phyloP scores from a whole-genome alignment of 176 grass and related monocot genomes.

The Aegilops sharonensis region DNA sequence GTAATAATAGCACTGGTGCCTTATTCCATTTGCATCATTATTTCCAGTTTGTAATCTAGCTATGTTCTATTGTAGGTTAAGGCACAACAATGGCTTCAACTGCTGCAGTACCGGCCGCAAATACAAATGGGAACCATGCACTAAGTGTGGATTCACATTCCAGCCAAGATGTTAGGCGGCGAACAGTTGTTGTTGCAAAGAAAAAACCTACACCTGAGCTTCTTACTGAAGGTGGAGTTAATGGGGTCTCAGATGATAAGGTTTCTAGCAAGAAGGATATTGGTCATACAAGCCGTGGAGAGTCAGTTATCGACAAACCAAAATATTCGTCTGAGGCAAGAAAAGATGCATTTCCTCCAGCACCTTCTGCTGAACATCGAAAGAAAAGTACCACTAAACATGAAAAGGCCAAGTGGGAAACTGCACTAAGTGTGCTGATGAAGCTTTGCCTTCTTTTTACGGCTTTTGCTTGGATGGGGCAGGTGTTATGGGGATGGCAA shows the following conservation, averaged over 20 bases:
- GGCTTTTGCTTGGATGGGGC: conserved; percentile 49
- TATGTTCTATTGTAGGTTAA: conserved; percentile 3
- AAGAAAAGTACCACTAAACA: conserved; percentile 48
- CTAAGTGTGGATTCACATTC: conserved; percentile 60
- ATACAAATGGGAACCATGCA: conserved; percentile 57
- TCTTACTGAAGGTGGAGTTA: conserved; percentile 32
- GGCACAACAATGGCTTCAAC: conserved; percentile 50
- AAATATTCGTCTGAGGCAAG: conserved; percentile 40
- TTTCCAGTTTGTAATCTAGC: neutral
- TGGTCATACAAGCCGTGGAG: conserved; percentile 47
- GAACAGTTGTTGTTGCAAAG: conserved; percentile 44
- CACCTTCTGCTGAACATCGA: conserved; percentile 34
- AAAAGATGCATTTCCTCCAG: conserved; percentile 36
- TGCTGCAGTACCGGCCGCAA: conserved; percentile 45
- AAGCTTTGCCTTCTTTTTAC: conserved; percentile 57
- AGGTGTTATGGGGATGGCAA: conserved; percentile 60
- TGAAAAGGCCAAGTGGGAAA: conserved; percentile 49
- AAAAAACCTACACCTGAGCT: conserved; percentile 46
- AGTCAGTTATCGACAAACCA: conserved; percentile 47
- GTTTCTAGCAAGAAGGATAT: conserved; percentile 46
- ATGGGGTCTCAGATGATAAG: conserved; percentile 32
- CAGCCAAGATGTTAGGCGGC: conserved; percentile 59
- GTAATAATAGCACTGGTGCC: neutral
- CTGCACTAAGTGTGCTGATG: conserved; percentile 43
- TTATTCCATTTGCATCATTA: conserved; percentile 25